phyloP scores from a whole-genome alignment of 2,329 filamentous ascomycete species.

The Aureobasidium sp. region DNA sequence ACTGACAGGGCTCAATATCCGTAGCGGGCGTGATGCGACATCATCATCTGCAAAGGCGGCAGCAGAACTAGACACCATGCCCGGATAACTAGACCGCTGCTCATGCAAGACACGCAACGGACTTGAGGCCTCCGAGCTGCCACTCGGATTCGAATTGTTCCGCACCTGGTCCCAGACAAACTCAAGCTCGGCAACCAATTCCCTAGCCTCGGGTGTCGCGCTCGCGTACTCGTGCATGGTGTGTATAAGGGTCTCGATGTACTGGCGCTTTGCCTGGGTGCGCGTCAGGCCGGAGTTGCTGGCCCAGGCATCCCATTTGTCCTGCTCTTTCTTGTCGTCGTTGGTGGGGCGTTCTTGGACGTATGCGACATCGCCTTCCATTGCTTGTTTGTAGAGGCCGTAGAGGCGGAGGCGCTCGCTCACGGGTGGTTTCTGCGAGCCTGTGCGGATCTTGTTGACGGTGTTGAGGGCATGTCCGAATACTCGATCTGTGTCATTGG shows the following conservation, averaged over 20 bases:
- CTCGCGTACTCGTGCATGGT: conserved; percentile 96
- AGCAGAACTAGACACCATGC: not conserved
- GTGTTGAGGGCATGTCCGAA: conserved; percentile 99
- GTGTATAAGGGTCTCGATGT: conserved; percentile 88
- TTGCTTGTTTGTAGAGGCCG: conserved; percentile 97
- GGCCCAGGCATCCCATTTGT: conserved; percentile 79
- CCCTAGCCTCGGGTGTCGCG: conserved; percentile 71
- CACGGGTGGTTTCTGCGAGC: conserved; percentile 78
- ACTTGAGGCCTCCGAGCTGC: conserved; percentile 3
- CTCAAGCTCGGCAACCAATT: conserved; percentile 89
- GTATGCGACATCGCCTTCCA: conserved; percentile 94
- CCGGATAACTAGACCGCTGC: conserved; percentile 1
- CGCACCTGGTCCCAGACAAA: conserved; percentile 99
- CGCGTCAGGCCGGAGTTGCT: conserved; percentile 71
- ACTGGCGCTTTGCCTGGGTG: conserved; percentile 88
- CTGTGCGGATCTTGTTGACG: conserved; percentile 95
- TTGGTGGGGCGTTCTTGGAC: conserved; percentile 77
- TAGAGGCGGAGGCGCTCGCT: conserved; percentile 83
- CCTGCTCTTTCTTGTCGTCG: conserved; percentile 26
- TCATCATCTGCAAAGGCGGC: conserved; percentile 1
- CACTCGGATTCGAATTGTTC: conserved; percentile 41
- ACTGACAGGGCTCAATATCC: conserved; percentile 75
- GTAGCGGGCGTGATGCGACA: conserved; percentile 19
- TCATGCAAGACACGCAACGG: conserved; percentile 9
- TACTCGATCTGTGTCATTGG: conserved; percentile 59